Percentiles rank a stretch among this genome's conserved stretches.
These are phyloP conservation scores for Dictyostelium capitatum DNA, from an alignment of 78 protist species.

Conservation along the genomic window DNA sequence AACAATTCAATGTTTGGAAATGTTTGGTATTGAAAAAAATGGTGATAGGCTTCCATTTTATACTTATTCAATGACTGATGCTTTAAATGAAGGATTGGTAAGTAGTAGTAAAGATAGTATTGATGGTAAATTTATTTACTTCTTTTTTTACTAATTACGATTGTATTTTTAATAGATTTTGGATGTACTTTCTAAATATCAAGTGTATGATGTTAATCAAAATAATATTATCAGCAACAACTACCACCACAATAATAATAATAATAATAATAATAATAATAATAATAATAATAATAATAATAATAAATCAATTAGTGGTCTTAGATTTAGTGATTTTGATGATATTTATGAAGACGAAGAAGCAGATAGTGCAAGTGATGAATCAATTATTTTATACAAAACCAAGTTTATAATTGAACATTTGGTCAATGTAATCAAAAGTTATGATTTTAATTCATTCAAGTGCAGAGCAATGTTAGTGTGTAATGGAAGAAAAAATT, in stretches of 20 bases:
- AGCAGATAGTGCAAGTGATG: not conserved
- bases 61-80: constrained; percentile 72
- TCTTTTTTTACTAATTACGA: no score
- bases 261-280: not conserved
- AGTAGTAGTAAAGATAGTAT: not conserved
- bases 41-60: constrained; percentile 65
- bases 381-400: not conserved
- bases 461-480: constrained; percentile 64
- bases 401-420: constrained; percentile 53
- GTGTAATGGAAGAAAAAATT: constrained; percentile 65
- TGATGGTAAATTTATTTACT: not conserved
- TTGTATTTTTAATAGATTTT: no score
- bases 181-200: no score
- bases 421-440: constrained; percentile 18
- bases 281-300: not conserved
- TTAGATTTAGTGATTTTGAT: not conserved
- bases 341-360: constrained; percentile 27
- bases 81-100: constrained; percentile 44
- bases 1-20: constrained; percentile 71
- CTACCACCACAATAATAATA: not conserved
- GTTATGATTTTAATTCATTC: constrained; percentile 5
- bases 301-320: not conserved
- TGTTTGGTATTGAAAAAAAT: constrained; percentile 62
- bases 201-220: not conserved
- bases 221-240: constrained; percentile 12